Conservation (phyloP, 345 rosid species). For the Linum usitatissimum region DNA sequence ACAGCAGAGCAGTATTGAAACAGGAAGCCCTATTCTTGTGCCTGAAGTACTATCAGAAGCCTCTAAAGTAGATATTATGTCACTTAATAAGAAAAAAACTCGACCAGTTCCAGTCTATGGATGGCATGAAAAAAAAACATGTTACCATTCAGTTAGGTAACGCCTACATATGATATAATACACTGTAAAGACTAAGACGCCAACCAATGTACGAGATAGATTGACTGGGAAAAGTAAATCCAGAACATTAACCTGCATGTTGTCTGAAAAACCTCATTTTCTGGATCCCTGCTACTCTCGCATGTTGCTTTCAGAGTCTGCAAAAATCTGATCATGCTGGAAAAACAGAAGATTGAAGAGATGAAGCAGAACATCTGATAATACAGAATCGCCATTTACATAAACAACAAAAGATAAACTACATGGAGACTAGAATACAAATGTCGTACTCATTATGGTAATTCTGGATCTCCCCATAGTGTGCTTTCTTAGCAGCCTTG, state of each 20-base stretch:
- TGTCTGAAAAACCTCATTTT: conserved; percentile 40
- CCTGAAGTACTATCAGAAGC: not conserved
- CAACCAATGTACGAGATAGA: not conserved
- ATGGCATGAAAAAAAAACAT: not conserved
- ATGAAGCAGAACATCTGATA: conserved; percentile 13
- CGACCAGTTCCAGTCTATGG: not conserved
- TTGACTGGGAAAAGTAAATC: not conserved
- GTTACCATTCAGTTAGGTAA: not conserved
- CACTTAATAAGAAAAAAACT: not conserved
- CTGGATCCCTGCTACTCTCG: conserved; percentile 64
- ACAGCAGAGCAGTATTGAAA: not conserved
- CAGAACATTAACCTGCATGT: conserved; percentile 51
- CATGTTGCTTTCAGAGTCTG: conserved; percentile 65
- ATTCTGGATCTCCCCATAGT: conserved; percentile 51
- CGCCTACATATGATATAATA: too few species aligned
- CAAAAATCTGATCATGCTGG: conserved; percentile 67
- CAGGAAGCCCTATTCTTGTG: not conserved
- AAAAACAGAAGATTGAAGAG: conserved; percentile 23
- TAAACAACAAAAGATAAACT: not conserved
- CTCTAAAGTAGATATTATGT: not conserved
- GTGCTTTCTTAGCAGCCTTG: conserved; percentile 40
- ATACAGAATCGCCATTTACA: conserved; percentile 4
- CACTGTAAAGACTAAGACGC: not conserved
- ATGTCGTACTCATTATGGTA: conserved; percentile 63
- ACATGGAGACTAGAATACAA: not conserved